Evolutionary conservation across 2,329 filamentous ascomycete species (phyloP), one percentile per base, ranked within the genome.

Genomic region (Colletotrichum theobromicola): DNA sequence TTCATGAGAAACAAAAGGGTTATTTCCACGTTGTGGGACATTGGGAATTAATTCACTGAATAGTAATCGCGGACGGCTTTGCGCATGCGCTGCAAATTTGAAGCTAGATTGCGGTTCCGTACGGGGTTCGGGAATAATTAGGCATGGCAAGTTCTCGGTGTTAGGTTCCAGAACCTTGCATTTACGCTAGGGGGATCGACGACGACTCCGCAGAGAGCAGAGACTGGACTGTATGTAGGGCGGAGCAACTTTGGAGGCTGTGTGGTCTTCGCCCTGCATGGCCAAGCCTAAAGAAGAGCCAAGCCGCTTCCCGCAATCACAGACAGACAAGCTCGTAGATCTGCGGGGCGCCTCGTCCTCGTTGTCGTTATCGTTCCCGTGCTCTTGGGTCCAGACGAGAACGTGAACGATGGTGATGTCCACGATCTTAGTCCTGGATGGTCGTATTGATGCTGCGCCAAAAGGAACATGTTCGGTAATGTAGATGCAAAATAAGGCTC

Each of bases 391-490:
- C 42, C 1, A 46, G n/a, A 46, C 42, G n/a, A 46, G 42, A 21
- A 12, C 18, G 3, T 3, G 5, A 21, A 34, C 9, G 9, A 46
- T 21, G 9, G 0, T 4, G 37, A 12, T 46, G 37, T 5, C 12
- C 37, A 4, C 3, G 9, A 12, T 4, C 1, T 12, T 12, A 21
- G n/a, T 21, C n/a, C 21, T 13, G 2, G 2, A 13, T 50, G n/a
- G n/a, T 50, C 24, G 42, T 50, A 50, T 24, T 50, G 10, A 21
- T 13, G 10, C 2, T 50, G 42, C 3, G 42, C 42, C 42, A 2
- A 7, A 0, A 13, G 3, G 10, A 7, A 7, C 5, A 7, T 6
- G 0, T 50, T 21, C 0, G 6, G 6, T n/a, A 21, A 21, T 21
- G n/a, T 21, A 21, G 42, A 7, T 21, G 42, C 13, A 7, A 21